Evolutionary conservation across 495 filamentous ascomycete genomes (phyloP).

Genomic region (Podospora didyma): DNA sequence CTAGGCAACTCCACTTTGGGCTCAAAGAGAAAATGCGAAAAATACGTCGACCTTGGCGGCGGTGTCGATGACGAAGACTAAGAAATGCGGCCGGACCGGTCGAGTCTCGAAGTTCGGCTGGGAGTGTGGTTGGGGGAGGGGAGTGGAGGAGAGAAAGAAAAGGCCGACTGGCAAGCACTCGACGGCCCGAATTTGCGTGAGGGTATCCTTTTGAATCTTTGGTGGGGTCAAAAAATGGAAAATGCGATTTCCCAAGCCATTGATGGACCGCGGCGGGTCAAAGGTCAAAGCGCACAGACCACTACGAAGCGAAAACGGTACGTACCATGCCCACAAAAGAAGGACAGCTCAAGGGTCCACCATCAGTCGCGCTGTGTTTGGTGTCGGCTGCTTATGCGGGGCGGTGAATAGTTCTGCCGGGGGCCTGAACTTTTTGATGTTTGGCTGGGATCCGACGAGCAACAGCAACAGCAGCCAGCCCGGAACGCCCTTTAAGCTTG

Average conservation of each 20-base stretch:
- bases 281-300: conserved; percentile 7
- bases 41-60: not conserved
- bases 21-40: not conserved
- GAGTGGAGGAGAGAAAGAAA: conserved; percentile 5
- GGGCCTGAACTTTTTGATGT: conserved; percentile 9
- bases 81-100: not conserved
- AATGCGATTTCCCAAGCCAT: conserved; percentile 12
- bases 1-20: not conserved
- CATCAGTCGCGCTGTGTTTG: too few species aligned
- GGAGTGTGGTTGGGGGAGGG: not conserved
- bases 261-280: conserved; percentile 8
- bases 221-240: conserved; percentile 36
- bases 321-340: not conserved
- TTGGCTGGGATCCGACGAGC: not conserved
- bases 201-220: conserved; percentile 25
- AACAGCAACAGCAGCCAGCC: not conserved
- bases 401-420: conserved; percentile 15
- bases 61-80: not conserved
- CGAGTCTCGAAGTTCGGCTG: not conserved
- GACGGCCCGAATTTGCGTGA: conserved; percentile 28
- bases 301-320: not conserved
- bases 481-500: not conserved
- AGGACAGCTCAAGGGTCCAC: too few species aligned
- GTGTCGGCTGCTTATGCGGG: not conserved
- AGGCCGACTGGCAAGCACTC: conserved; percentile 5